Evolutionary conservation across 73 alveolate genomes (phyloP), one percentile per base, ranked within the genome.

Genomic region (Paramecium tetraurelia): DNA sequence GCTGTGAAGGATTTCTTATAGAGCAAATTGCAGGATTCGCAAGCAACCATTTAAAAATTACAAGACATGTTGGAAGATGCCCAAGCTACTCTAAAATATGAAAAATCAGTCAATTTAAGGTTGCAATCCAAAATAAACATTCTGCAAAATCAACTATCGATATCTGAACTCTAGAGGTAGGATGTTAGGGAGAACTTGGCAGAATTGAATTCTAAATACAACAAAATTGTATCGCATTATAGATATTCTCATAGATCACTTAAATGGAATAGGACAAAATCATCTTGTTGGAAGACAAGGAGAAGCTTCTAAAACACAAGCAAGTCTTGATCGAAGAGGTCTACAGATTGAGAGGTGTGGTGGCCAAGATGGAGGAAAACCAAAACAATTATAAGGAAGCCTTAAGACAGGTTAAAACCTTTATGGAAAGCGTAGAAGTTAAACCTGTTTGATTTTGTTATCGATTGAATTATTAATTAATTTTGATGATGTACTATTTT

Each of bases 341-440:
- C 29, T 80, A 80, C 24, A 80, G 90, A 80, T 80, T 80, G 18
- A 40, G 90, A 44, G 44, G 35, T 18, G 9, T 80, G 10, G 70
- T 80, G 8, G 18, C 70, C 21, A 12, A 40, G n/a, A 80, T 80
- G 90, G 90, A 80, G 18, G 21, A 41, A 44, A 80, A 48, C 43
- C 14, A 80, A 48, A 80, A 80, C 46, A 80, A 80, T 80, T 80
- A 80, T 46, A 44, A 46, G 18, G 90, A 80, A 48, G 90, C 90
- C 2, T 80, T 80, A 27, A 43, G 57, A 46, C 14, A 80, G 20
- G 90, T 80, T 11, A 80, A 48, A 46, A 44, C 43, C 2, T 80
- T 80, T 80, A 80, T 80, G 90, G 90, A 80, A 31, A 80, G 75
- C 46, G 90, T 80, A 14, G 90, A 80, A 80, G 31, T 80, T 4